Evolutionary conservation across 2,329 filamentous ascomycete genomes (phyloP).

Genomic region (Periconia digitata): DNA sequence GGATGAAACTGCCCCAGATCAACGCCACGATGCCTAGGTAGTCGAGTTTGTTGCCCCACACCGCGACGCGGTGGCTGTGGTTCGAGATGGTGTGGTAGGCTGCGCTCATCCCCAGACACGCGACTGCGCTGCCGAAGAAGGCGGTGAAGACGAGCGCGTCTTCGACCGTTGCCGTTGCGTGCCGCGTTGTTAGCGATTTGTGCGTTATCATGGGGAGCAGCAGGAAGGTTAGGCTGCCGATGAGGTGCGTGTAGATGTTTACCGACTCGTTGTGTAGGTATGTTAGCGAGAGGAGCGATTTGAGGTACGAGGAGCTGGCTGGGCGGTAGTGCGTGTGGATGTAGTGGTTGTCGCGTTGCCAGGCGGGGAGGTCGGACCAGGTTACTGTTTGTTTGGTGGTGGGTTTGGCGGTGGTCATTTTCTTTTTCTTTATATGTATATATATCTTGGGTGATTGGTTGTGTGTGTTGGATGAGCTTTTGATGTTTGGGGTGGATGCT

Average conservation of each 20-base stretch:
- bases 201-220: conserved; percentile 24
- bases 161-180: conserved; percentile 36
- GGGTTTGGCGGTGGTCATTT: conserved; percentile 35
- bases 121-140: conserved; percentile 45
- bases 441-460: conserved; percentile 13
- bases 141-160: conserved; percentile 42
- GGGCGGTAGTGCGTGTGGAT: conserved; percentile 68
- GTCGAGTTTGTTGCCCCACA: conserved; percentile 89
- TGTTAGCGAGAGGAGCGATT: conserved; percentile 59
- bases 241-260: conserved; percentile 73
- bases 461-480: not conserved
- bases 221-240: conserved; percentile 33
- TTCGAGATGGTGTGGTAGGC: conserved; percentile 84
- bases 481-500: too few species aligned
- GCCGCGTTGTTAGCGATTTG: conserved; percentile 27
- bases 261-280: conserved; percentile 71
- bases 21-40: conserved; percentile 91
- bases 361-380: conserved; percentile 47
- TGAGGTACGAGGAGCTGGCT: conserved; percentile 61
- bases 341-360: conserved; percentile 67
- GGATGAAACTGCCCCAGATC: conserved; percentile 89
- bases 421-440: too few species aligned
- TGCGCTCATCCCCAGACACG: conserved; percentile 55
- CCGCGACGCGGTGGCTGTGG: conserved; percentile 75
- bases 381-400: conserved; percentile 49